Base-by-base conservation (phyloP, 306 rosid genomes). In the Trichosanthes cucumerina region DNA sequence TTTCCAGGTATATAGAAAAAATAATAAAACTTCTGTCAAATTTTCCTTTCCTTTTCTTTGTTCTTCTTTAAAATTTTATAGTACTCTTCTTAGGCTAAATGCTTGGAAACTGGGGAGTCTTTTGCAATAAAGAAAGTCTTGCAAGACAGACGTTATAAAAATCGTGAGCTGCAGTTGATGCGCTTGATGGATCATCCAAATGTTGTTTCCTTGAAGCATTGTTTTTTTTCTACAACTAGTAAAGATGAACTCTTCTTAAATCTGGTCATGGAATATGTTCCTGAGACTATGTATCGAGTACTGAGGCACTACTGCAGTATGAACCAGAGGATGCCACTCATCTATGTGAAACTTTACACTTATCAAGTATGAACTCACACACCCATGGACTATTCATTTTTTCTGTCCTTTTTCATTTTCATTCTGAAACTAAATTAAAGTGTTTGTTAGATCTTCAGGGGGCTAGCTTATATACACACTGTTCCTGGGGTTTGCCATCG, bases 151-250 rank as follows among this genome's bases (percentile, higher is more conserved):
- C 90, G 97, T 50, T 90, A 92, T 79, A 92, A 94, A 90, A 92
- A 89, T 78, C 95, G 98, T 70, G 98, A 94, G 83, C 84, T 94
- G 73, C 97, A 94, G 86, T 83, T 92, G 80, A 94, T 94, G 98
- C 93, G 98, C 50, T 78, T 90, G 88, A 90, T 94, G 98, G 93
- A 94, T 89, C 96, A 94, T 77, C 95, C 95, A 70, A 94, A 94
- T 82, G 91, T 94, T 21, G 82, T 94, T 84, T 88, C 90, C 41
- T 68, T 94, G 85, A 92, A 86, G 87, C 96, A 94, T 75, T 92
- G 92, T 86, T 94, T 92, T 87, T 95, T 89, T 83, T 92, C 98
- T 77, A 88, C 97, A 59, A 92, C 96, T 8, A 87, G 88, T 81
- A 88, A 82, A 86, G 95, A 95, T 56, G 98, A 95, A 78, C 91